These are phyloP conservation scores for Ophiocordyceps sinensis DNA, from an alignment of 2,329 filamentous ascomycete species.

Conservation along the genomic window DNA sequence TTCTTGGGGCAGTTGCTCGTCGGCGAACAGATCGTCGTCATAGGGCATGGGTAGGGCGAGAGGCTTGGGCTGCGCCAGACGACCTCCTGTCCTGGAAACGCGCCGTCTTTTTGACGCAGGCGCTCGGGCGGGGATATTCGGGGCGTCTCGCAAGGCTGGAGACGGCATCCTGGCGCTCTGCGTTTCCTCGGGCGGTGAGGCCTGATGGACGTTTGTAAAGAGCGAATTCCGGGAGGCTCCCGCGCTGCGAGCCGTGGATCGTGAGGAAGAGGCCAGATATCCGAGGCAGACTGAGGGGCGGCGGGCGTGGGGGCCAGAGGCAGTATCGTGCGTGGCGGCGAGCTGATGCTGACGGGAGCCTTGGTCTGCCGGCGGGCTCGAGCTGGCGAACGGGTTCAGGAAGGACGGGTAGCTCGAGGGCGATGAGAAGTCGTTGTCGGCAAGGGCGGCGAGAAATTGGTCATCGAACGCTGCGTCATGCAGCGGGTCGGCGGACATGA, in stretches of 20 bases:
- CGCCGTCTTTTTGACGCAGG: conserved; percentile 14
- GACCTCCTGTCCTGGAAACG: neutral
- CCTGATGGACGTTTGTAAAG: conserved; percentile 14
- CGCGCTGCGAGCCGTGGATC: conserved; percentile 7
- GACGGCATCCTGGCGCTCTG: conserved; percentile 1
- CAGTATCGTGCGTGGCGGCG: conserved; percentile 2
- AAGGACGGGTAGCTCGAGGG: conserved; percentile 21
- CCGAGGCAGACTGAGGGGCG: neutral
- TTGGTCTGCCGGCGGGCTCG: conserved; percentile 1
- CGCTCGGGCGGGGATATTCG: neutral
- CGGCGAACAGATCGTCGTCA: conserved; percentile 16
- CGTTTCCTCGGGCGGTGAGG: conserved; percentile 2
- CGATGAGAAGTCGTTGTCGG: conserved; percentile 18
- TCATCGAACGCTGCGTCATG: conserved; percentile 6
- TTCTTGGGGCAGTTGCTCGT: conserved; percentile 6
- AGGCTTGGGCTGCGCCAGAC: neutral
- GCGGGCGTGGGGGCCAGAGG: neutral
- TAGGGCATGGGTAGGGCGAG: conserved; percentile 2
- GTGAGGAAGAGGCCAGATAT: conserved; percentile 7
- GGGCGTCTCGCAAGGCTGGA: neutral
- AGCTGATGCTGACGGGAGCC: conserved; percentile 1
- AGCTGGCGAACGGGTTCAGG: conserved; percentile 2
- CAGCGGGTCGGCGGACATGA: neutral
- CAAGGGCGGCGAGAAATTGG: conserved; percentile 11
- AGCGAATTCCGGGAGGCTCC: conserved; percentile 12